Evolutionary conservation across 2,329 filamentous ascomycete genomes (phyloP), one percentile per base, ranked within the genome.

Genomic region (Domatiomyces catenatus): DNA sequence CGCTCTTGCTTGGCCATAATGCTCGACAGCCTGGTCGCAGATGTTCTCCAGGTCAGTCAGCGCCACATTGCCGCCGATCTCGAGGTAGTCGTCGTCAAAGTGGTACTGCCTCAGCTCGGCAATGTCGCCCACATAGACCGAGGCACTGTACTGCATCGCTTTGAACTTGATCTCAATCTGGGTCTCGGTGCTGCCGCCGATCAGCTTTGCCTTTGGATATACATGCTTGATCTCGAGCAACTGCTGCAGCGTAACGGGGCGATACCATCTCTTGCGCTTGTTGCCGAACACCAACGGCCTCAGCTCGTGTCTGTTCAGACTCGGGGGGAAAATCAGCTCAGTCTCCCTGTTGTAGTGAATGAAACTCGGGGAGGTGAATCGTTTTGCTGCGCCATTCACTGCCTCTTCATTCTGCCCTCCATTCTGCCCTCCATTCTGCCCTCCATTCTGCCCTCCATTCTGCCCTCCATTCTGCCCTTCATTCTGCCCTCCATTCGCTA

Each of bases 121-220:
- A 52, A 98, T 94, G 61, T 98, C 92, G 8, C 90, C 89, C 8
- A 96, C 85, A 58, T 84, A 96, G 0, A 98, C 85, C 0, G 89
- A 95, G 1, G 86, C 80, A 3, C 83, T 83, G 63, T 96, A 96
- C 60, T 88, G 78, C 73, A 94, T 79, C 1, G 83, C 87, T 70
- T 96, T 96, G 76, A 98, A 96, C 68, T 94, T 95, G 69, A 93
- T 85, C 68, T 98, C 92, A 54, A 98, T 96, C 67, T 96, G 92
- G 0, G 90, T 96, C 67, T 98, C 92, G 1, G 89, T 94, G 64
- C 88, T 94, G 54, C 92, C 92, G 47, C 88, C 90, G 54, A 98
- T 94, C 54, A 98, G 80, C 67, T 96, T 98, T 3, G 90, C 87
- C 22, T 82, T 80, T 0, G 90, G 90, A 58, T 87, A 83, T 0